Percentiles rank a stretch among this genome's conserved stretches.
Evolutionary conservation across 2,329 filamentous ascomycete species (phyloP).

Genomic region (Cadophora luteo-olivacea): DNA sequence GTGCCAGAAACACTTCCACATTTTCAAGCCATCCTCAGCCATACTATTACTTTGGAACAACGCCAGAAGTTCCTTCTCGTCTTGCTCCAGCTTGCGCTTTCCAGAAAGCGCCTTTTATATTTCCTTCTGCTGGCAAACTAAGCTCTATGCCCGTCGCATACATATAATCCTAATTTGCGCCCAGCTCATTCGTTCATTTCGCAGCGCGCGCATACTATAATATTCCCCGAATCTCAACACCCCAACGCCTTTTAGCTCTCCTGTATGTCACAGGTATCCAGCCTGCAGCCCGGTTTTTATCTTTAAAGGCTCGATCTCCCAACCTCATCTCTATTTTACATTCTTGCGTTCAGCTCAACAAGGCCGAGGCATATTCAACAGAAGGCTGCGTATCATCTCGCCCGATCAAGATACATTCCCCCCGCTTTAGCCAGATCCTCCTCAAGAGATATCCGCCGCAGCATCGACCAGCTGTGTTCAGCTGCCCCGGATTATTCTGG

Average conservation of each 20-base stretch:
- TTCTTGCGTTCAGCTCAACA: conserved; percentile 21
- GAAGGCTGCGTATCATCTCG: conserved; percentile 11
- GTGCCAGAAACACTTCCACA: conserved; percentile 11
- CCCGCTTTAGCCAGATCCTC: conserved; percentile 11
- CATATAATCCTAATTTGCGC: conserved; percentile 23
- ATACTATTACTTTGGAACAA: conserved; percentile 8
- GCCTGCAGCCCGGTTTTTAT: not conserved
- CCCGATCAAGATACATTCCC: conserved; percentile 12
- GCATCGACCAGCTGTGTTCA: conserved; percentile 26
- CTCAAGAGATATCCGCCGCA: conserved; percentile 18
- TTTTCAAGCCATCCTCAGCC: conserved; percentile 15
- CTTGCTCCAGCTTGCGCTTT: conserved; percentile 20
- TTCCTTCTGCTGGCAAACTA: conserved; percentile 24
- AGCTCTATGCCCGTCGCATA: conserved; percentile 9
- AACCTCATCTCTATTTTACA: conserved; percentile 19
- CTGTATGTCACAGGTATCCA: not conserved
- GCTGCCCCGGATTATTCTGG: conserved; percentile 10
- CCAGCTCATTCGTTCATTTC: conserved; percentile 17
- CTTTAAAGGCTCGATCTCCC: conserved; percentile 22
- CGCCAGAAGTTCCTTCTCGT: conserved; percentile 19
- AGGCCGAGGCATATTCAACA: conserved; percentile 18
- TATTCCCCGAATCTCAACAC: conserved; percentile 10
- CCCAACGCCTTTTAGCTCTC: conserved; percentile 14
- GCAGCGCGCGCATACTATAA: conserved; percentile 18
- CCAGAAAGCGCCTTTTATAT: conserved; percentile 31